These are phyloP conservation scores for Byssochlamys sp. DNA, from an alignment of 2,329 filamentous ascomycete genomes.

Conservation along the genomic window DNA sequence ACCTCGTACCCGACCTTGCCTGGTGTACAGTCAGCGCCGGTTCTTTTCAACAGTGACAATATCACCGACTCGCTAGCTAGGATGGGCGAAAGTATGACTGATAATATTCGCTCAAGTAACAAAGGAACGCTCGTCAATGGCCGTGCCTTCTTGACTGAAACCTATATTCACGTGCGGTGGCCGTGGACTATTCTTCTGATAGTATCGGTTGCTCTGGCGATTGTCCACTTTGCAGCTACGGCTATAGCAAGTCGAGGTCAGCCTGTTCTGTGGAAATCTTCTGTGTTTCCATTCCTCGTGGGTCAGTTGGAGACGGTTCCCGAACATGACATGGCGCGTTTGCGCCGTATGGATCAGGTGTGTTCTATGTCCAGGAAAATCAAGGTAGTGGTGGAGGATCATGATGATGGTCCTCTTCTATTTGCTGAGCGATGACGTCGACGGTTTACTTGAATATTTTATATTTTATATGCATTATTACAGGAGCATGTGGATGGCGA, in stretches of 20 bases:
- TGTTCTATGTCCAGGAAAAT: too few relatives aligned
- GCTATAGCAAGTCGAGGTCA: neutral
- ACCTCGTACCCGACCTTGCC: neutral
- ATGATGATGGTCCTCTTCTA: too few relatives aligned
- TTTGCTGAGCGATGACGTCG: too few relatives aligned
- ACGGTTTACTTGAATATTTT: too few relatives aligned
- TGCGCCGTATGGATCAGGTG: too few relatives aligned
- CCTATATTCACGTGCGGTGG: constrained; percentile 23
- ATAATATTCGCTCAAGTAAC: constrained; percentile 8
- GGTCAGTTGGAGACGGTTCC: neutral
- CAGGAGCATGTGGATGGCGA: neutral
- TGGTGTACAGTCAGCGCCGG: neutral
- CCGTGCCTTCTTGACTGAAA: constrained; percentile 12
- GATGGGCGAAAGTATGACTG: constrained; percentile 10
- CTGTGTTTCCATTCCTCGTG: neutral
- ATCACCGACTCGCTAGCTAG: constrained; percentile 1
- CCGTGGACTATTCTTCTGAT: constrained; percentile 21
- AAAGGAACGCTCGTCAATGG: constrained; percentile 9
- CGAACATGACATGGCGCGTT: neutral
- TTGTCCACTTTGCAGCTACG: constrained; percentile 13
- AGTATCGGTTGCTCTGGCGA: constrained; percentile 9
- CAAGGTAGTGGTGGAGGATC: too few relatives aligned
- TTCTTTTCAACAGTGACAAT: constrained; percentile 1
- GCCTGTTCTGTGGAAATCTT: neutral
- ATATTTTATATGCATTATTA: neutral